phyloP scores from a whole-genome alignment of 2,329 filamentous ascomycete species.

The Fusarium liriodendri region DNA sequence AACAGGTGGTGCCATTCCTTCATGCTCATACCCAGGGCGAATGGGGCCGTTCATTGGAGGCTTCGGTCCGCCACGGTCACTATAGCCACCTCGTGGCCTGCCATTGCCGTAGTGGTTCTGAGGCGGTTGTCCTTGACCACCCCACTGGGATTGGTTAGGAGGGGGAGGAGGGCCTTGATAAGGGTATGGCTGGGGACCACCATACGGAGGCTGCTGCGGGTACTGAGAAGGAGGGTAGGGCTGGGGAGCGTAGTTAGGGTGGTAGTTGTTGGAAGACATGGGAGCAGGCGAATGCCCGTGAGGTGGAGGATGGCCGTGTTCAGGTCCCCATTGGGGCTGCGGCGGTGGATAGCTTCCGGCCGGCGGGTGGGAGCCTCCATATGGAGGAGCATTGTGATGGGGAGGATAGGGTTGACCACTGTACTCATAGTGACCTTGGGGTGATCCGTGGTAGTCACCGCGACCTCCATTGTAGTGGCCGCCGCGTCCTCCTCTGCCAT shows the following conservation, averaged over 20 bases:
- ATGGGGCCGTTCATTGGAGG: conserved; percentile 45
- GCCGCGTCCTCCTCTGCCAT: conserved; percentile 55
- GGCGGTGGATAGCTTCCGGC: conserved; percentile 52
- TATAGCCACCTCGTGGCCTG: conserved; percentile 57
- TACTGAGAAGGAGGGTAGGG: conserved; percentile 58
- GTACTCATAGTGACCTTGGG: conserved; percentile 58
- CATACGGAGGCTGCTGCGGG: conserved; percentile 58
- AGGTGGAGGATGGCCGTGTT: conserved; percentile 54
- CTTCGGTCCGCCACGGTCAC: conserved; percentile 57
- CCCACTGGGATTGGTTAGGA: conserved; percentile 50
- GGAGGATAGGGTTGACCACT: conserved; percentile 51
- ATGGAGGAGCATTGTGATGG: conserved; percentile 46
- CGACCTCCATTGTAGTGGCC: conserved; percentile 52
- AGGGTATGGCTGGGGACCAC: conserved; percentile 53
- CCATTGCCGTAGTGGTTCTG: conserved; percentile 52
- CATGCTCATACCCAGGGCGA: conserved; percentile 51
- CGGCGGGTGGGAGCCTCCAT: conserved; percentile 50
- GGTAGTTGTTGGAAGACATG: conserved; percentile 65
- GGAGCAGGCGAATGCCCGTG: conserved; percentile 60
- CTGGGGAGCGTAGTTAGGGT: conserved; percentile 69
- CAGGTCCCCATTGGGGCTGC: conserved; percentile 56
- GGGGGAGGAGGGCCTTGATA: conserved; percentile 52
- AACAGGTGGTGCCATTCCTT: conserved; percentile 48
- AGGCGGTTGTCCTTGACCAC: conserved; percentile 48
- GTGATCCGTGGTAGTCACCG: conserved; percentile 54